Evolutionary conservation across 805 yeast genomes (phyloP).

Genomic region (Cyberlindnera euphorbiae): DNA sequence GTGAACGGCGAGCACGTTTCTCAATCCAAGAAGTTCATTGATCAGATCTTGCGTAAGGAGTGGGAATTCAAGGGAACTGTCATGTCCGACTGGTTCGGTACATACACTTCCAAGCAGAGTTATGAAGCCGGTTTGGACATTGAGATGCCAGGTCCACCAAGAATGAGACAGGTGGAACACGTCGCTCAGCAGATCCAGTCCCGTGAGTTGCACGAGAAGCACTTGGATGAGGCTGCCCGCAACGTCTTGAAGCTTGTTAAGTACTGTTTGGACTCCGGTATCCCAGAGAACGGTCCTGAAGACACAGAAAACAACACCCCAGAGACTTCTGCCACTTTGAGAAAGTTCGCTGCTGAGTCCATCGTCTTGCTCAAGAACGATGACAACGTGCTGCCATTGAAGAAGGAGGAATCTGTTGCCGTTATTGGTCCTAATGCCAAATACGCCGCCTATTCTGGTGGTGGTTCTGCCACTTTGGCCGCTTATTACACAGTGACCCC

Average conservation of each 20-base stretch:
- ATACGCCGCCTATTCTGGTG: constrained; percentile 47
- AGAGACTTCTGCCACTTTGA: constrained; percentile 34
- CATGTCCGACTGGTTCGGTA: constrained; percentile 64
- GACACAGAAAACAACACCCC: constrained; percentile 36
- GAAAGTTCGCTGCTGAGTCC: constrained; percentile 43
- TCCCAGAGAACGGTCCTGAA: constrained; percentile 38
- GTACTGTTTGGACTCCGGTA: constrained; percentile 36
- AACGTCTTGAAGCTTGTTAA: constrained; percentile 44
- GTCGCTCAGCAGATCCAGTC: constrained; percentile 33
- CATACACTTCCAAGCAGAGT: constrained; percentile 40
- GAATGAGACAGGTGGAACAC: constrained; percentile 37
- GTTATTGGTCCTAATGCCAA: constrained; percentile 58
- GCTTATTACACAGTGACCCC: constrained; percentile 46
- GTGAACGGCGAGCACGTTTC: constrained; percentile 55
- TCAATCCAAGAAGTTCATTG: constrained; percentile 37
- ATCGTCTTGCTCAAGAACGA: constrained; percentile 56
- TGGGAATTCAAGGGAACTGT: constrained; percentile 51
- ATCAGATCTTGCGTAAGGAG: constrained; percentile 44
- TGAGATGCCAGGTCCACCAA: constrained; percentile 61
- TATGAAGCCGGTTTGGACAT: constrained; percentile 52
- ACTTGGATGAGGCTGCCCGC: constrained; percentile 45
- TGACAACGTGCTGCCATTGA: constrained; percentile 40
- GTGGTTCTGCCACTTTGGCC: constrained; percentile 53
- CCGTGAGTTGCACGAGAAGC: constrained; percentile 35
- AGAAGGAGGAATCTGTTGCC: constrained; percentile 37